A percentile compares a stretch with the other conserved stretches of the same genome.
Evolutionary conservation across 177 flowering plant genomes (phyloP).

Genomic region (Vitis hybrid): DNA sequence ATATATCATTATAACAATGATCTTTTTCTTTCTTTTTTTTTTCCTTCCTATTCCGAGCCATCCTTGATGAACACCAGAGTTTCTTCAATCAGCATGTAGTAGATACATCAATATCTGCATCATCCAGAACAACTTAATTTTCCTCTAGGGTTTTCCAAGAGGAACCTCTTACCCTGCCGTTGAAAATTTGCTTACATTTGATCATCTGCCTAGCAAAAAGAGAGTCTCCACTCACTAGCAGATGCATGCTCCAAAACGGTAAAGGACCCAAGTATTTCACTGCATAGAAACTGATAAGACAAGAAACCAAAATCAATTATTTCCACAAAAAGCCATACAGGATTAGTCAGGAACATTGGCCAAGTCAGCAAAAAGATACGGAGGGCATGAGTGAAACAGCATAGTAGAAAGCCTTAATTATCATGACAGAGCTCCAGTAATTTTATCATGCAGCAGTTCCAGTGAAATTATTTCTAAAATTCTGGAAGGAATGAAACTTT

Average conservation of each 20-base stretch:
- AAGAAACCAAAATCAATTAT: neutral
- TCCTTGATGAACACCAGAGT: constrained; percentile 11
- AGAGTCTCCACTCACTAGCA: constrained; percentile 22
- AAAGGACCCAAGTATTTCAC: constrained; percentile 17
- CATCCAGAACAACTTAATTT: constrained; percentile 13
- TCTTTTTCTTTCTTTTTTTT: constrained; percentile 6
- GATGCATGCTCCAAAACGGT: constrained; percentile 21
- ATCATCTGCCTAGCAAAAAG: constrained; percentile 20
- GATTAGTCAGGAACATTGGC: no score
- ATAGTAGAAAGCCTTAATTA: no score
- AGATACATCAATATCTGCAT: constrained; percentile 21
- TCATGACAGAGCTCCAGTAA: no score
- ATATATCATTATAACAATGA: constrained; percentile 5
- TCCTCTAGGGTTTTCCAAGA: constrained; percentile 16
- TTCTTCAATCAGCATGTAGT: constrained; percentile 24
- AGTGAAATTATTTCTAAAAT: no score
- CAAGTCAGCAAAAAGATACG: no score
- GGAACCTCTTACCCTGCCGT: constrained; percentile 2
- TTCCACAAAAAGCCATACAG: neutral
- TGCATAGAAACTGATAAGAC: constrained; percentile 14
- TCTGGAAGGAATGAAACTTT: no score
- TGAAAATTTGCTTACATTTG: constrained; percentile 21
- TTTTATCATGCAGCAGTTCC: no score
- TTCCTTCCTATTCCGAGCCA: constrained; percentile 17
- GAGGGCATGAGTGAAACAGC: no score